phyloP scores from a whole-genome alignment of 805 yeast species.

The Sugiyamaella mastotermitis region DNA sequence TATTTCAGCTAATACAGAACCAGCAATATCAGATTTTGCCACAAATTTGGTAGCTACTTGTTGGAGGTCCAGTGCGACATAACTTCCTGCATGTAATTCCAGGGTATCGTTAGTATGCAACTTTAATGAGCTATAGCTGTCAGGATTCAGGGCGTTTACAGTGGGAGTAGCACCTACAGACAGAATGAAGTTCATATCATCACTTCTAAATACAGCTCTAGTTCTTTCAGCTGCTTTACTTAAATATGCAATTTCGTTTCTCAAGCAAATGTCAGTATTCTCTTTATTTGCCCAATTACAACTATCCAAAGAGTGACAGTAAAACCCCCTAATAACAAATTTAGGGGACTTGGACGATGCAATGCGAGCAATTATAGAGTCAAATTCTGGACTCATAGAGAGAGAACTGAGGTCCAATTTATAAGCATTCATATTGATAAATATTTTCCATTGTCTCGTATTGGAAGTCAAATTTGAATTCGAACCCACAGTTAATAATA shows the following conservation, averaged over 20 bases:
- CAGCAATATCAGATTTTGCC: constrained; percentile 41
- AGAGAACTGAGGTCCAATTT: constrained; percentile 36
- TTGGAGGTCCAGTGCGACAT: constrained; percentile 64
- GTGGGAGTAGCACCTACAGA: constrained; percentile 83
- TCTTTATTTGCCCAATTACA: constrained; percentile 30
- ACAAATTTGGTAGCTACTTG: constrained; percentile 63
- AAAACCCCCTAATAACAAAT: constrained; percentile 42
- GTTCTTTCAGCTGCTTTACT: constrained; percentile 1
- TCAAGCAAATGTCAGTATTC: constrained; percentile 3
- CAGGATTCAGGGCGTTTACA: constrained; percentile 41
- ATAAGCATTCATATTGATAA: constrained; percentile 64
- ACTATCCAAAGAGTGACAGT: constrained; percentile 74
- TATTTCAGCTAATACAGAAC: constrained; percentile 51
- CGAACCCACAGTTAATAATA: constrained; percentile 26
- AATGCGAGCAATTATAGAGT: constrained; percentile 2
- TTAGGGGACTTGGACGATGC: constrained; percentile 2
- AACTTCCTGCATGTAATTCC: constrained; percentile 77
- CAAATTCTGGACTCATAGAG: constrained; percentile 1
- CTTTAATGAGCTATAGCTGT: not conserved
- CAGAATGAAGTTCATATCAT: constrained; percentile 44
- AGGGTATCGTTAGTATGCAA: constrained; percentile 47
- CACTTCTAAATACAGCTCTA: not conserved
- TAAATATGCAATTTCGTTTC: not conserved
- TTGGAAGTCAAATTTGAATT: not conserved
- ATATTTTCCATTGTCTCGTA: constrained; percentile 47